Percentiles rank a stretch among this genome's conserved stretches.
These are phyloP conservation scores for Magnolia officinalis DNA, from an alignment of 164 flowering plant genomes.

Conservation along the genomic window DNA sequence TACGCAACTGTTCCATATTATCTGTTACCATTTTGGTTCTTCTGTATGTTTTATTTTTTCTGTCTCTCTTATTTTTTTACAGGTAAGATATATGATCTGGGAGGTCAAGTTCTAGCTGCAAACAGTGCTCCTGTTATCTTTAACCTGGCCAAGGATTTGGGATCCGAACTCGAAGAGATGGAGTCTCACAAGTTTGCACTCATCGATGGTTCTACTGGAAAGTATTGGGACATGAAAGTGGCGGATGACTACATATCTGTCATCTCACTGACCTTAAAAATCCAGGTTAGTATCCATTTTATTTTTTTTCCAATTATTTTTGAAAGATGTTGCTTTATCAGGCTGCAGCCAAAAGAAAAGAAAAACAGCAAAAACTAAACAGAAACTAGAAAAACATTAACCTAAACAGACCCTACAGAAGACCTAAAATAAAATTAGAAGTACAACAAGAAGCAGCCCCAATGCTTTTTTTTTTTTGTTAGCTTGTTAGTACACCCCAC, in stretches of 20 bases:
- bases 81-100: constrained; percentile 74
- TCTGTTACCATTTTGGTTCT: background rate
- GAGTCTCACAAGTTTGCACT: constrained; percentile 72
- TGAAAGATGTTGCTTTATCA: too few species aligned
- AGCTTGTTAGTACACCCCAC: too few species aligned
- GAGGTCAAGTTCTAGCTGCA: constrained; percentile 84
- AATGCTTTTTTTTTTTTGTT: too few species aligned
- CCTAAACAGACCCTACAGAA: too few species aligned
- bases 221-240: constrained; percentile 52
- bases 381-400: too few species aligned
- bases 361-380: too few species aligned
- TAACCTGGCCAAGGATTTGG: constrained; percentile 66
- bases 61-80: constrained; percentile 6
- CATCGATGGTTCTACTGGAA: constrained; percentile 51
- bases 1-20: background rate
- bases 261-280: constrained; percentile 60
- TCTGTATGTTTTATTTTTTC: background rate
- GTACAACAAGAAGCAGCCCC: too few species aligned
- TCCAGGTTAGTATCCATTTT: constrained; percentile 42
- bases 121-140: constrained; percentile 72
- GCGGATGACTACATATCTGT: constrained; percentile 73
- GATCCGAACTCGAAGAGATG: constrained; percentile 59
- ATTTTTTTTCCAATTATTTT: background rate
- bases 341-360: too few species aligned
- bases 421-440: too few species aligned